Evolutionary conservation across 208 protist genomes (phyloP), one percentile per base, ranked within the genome.

Genomic region (Leishmania mexicana): DNA sequence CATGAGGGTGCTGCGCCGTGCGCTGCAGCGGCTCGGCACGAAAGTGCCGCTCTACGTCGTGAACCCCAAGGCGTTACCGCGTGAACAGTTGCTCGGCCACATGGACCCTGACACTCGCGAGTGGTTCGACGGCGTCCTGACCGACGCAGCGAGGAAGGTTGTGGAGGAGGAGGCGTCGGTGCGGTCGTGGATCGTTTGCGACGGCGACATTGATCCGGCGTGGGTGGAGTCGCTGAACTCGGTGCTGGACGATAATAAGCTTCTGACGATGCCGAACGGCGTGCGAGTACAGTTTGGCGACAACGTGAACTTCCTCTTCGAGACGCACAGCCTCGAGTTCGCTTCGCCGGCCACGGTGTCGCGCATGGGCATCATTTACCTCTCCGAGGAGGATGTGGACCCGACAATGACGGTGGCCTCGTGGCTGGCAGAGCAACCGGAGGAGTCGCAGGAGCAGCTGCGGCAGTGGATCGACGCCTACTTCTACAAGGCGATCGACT

Each of bases 191-290:
- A 98, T 99, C 78, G 91, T 99, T 49, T 99, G 98, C 87, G 99
- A 99, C 86, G 99, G 99, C 76, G 98, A 99, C 92, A 97, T 99
- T 76, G 99, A 99, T 82, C 99, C 99, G 1, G 98, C 99, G 86
- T 99, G 99, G 99, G 95, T 99, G 35, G 99, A 99, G 89, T 99
- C 98, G 35, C 91, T 99, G n/a, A 99, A 99, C 92, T 99, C 99
- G 53, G 98, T 99, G 45, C 91, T 99, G 28, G 99, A 99, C 86
- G 99, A 99, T 89, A 99, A 99, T 94, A 99, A 99, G 74, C 93
- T 99, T 38, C 90, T 99, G 19, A 99, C 99, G 13, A 98, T 99
- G 94, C 99, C 99, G 45, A 99, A 96, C 84, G 99, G 99, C 75
- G 99, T 99, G 71, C 95, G 99, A 45, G 99, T 99, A 71, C 97